A percentile compares a stretch with the other conserved stretches of the same genome.
phyloP scores from a whole-genome alignment of 305 asterid genomes.

The Solanum hybrid region DNA sequence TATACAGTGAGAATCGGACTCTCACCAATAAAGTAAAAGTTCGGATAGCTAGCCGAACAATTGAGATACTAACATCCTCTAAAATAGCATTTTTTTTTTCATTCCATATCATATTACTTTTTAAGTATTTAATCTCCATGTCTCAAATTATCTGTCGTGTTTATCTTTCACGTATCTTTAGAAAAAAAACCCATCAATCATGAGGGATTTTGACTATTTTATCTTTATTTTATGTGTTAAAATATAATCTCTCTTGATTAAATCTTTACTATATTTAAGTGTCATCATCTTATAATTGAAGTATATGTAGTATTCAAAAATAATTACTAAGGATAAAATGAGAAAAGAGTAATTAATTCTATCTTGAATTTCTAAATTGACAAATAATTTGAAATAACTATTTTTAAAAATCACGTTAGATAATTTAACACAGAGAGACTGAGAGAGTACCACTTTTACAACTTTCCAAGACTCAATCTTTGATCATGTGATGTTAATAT shows the following conservation, averaged over 20 bases:
- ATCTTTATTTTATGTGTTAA: neutral
- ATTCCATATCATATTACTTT: too few species aligned
- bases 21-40: neutral
- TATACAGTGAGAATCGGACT: neutral
- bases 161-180: neutral
- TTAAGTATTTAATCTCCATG: neutral
- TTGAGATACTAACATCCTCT: neutral
- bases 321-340: too few species aligned
- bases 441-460: neutral
- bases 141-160: neutral
- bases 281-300: neutral
- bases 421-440: neutral
- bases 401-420: rapidly evolving
- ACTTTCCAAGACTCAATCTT: neutral
- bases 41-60: too few species aligned
- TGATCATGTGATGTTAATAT: neutral
- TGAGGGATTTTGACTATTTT: neutral
- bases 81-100: neutral
- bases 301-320: neutral
- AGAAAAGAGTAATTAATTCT: too few species aligned
- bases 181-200: too few species aligned
- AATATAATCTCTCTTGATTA: neutral
- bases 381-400: too few species aligned
- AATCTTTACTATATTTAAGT: neutral
- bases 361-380: too few species aligned